Evolutionary conservation across 345 rosid genomes (phyloP).

Genomic region (Citrus reticulata): DNA sequence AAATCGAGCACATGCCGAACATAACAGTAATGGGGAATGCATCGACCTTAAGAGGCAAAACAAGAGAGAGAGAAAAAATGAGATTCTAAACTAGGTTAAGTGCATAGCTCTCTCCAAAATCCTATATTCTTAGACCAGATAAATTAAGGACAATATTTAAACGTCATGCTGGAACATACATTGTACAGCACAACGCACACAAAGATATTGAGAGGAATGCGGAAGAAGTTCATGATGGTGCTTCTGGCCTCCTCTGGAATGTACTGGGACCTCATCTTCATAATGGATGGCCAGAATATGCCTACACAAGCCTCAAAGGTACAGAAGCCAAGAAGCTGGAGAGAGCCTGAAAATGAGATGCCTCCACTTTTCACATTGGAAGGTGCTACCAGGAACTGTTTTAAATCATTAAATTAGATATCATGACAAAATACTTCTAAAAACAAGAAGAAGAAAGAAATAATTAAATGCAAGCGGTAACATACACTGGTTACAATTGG

Average conservation of each 20-base stretch:
- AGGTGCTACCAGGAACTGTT: conserved; percentile 69
- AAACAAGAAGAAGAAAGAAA: neutral
- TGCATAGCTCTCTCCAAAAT: neutral
- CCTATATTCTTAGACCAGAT: neutral
- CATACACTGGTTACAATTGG: conserved; percentile 77
- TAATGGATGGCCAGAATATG: conserved; percentile 95
- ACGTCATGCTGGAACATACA: conserved; percentile 38
- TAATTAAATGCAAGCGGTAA: neutral
- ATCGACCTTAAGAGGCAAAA: conserved; percentile 56
- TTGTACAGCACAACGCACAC: conserved; percentile 89
- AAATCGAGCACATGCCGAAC: conserved; percentile 98
- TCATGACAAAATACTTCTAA: neutral
- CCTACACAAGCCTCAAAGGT: conserved; percentile 92
- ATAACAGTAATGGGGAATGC: conserved; percentile 90
- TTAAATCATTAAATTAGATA: conserved; percentile 13
- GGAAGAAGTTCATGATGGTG: conserved; percentile 98
- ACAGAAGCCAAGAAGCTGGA: conserved; percentile 89
- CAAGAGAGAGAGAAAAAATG: neutral
- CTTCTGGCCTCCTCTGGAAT: conserved; percentile 98
- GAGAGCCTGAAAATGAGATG: conserved; percentile 63
- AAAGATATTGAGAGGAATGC: conserved; percentile 89
- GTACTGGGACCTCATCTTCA: conserved; percentile 99
- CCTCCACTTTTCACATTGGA: conserved; percentile 66
- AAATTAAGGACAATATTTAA: neutral
- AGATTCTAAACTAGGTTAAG: neutral